phyloP scores from a whole-genome alignment of 352 stramenopile species.

The Pythium chondricola region DNA sequence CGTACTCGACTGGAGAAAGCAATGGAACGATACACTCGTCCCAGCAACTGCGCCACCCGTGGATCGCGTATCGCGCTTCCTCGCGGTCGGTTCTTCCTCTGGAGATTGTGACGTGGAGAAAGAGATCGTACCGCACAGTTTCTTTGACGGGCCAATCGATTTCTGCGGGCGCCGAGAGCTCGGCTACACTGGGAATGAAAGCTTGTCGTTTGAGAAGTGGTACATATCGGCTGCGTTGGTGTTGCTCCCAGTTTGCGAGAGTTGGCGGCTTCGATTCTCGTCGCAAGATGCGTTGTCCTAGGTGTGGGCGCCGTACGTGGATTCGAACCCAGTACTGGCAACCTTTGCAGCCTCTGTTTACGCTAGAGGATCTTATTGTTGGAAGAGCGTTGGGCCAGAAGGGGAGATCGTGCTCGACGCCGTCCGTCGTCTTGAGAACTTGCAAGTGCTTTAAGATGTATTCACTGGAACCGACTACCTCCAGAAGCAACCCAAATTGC shows the following conservation, averaged over 20 bases:
- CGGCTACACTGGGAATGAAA: conserved; percentile 7
- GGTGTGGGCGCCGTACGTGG: background rate
- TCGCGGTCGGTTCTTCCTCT: background rate
- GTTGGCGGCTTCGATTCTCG: background rate
- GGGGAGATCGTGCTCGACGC: background rate
- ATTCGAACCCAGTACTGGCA: background rate
- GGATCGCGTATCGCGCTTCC: background rate
- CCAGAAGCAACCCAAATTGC: background rate
- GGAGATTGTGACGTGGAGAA: background rate
- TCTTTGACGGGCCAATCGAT: background rate
- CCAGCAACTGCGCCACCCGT: too few relatives aligned
- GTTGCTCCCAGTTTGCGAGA: conserved; percentile 1
- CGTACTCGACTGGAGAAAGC: background rate
- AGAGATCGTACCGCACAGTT: conserved; percentile 3
- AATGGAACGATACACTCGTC: background rate
- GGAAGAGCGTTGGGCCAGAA: background rate
- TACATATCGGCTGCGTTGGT: conserved; percentile 13
- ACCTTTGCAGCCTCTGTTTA: background rate
- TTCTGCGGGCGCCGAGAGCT: background rate
- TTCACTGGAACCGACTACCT: background rate
- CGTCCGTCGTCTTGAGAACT: background rate
- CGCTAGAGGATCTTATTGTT: background rate
- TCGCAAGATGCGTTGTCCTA: background rate
- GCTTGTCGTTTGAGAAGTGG: conserved; percentile 6
- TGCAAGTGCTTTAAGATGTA: background rate